These are phyloP conservation scores for Quercus engelmannii DNA, from an alignment of 306 rosid genomes.

Conservation along the genomic window DNA sequence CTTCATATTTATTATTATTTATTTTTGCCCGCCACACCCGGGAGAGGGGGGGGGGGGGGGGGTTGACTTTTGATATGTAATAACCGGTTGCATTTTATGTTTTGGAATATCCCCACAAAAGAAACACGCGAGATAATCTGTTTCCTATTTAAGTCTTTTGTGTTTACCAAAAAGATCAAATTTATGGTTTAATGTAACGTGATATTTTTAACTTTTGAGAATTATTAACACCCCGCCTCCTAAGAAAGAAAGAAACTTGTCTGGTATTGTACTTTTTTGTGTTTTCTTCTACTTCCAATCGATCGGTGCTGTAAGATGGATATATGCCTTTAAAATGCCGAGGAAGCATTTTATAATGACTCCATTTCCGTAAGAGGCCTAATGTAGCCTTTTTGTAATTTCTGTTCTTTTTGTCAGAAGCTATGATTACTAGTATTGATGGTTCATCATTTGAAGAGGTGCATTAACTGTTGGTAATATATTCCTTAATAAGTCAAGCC, in stretches of 20 bases:
- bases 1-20: neutral
- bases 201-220: neutral
- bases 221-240: neutral
- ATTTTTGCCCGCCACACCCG: too few relatives aligned
- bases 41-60: too few relatives aligned
- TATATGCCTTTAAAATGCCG: neutral
- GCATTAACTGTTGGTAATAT: neutral
- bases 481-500: conserved; percentile 9
- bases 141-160: neutral
- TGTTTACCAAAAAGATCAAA: neutral
- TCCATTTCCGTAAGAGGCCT: neutral
- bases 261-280: neutral
- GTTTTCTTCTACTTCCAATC: neutral
- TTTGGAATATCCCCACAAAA: neutral
- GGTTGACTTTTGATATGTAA: too few relatives aligned
- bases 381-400: neutral
- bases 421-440: neutral
- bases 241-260: too few relatives aligned
- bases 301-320: neutral
- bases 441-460: neutral
- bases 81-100: neutral
- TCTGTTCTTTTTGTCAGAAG: neutral
- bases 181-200: neutral
- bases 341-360: neutral
- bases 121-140: neutral